Evolutionary conservation across 345 rosid genomes (phyloP).

Genomic region (Ceriops tagal): DNA sequence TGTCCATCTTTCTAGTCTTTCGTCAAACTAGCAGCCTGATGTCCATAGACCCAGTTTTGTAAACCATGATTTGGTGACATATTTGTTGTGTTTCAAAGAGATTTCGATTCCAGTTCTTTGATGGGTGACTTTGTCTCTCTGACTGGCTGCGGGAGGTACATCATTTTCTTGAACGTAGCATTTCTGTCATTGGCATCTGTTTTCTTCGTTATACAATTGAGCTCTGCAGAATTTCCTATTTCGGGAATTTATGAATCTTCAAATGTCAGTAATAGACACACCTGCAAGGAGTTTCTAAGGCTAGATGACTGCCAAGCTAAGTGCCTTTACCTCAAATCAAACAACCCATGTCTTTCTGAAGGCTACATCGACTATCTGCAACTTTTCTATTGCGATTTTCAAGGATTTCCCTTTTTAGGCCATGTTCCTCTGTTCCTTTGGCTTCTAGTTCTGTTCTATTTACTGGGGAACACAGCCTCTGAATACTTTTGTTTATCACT

Average conservation of each 20-base stretch:
- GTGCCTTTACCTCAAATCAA: constrained; percentile 19
- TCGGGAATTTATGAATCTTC: constrained; percentile 20
- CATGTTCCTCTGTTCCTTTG: constrained; percentile 47
- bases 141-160: constrained; percentile 14
- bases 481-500: constrained; percentile 86
- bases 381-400: constrained; percentile 66
- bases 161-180: constrained; percentile 42
- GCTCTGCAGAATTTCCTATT: constrained; percentile 20
- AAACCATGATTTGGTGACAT: constrained; percentile 5
- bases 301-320: constrained; percentile 45
- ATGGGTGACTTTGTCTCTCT: constrained; percentile 27
- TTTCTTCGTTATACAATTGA: constrained; percentile 23
- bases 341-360: constrained; percentile 50
- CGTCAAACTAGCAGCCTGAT: background rate
- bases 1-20: constrained; percentile 16
- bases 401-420: constrained; percentile 48
- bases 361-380: constrained; percentile 69
- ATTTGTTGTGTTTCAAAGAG: constrained; percentile 6
- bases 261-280: constrained; percentile 13
- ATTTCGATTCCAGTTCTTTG: constrained; percentile 14
- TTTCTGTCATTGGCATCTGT: constrained; percentile 34
- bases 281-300: constrained; percentile 31
- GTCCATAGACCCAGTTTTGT: constrained; percentile 1
- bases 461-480: constrained; percentile 84
- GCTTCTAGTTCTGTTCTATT: constrained; percentile 74